Evolutionary conservation across 768 basidiomycete genomes (phyloP).

Genomic region (Pleurotus cornucopiae): DNA sequence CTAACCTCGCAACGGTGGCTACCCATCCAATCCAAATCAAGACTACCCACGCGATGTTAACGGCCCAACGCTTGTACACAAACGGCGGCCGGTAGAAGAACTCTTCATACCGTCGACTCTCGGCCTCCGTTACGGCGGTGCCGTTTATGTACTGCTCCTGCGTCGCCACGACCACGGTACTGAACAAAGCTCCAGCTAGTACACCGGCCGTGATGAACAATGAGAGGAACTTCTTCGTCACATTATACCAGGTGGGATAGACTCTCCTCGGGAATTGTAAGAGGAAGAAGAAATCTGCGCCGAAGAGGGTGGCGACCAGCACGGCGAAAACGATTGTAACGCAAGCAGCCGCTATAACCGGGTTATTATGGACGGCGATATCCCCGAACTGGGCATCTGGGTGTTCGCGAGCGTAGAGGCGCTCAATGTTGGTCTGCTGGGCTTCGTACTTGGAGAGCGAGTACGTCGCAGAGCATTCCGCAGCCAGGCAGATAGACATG

Average conservation of each 20-base stretch:
- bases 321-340: constrained; percentile 30
- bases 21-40: constrained; percentile 27
- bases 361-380: constrained; percentile 25
- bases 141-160: constrained; percentile 23
- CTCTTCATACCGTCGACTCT: constrained; percentile 12
- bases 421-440: constrained; percentile 24
- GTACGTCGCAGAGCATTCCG: constrained; percentile 33
- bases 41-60: constrained; percentile 29
- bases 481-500: constrained; percentile 27
- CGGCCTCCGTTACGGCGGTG: constrained; percentile 12
- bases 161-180: constrained; percentile 25
- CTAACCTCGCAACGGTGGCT: constrained; percentile 22
- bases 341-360: constrained; percentile 23
- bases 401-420: neutral
- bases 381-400: constrained; percentile 10
- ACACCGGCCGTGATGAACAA: constrained; percentile 22
- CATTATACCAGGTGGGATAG: constrained; percentile 29
- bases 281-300: constrained; percentile 33
- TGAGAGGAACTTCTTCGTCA: constrained; percentile 17
- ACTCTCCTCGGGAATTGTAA: constrained; percentile 26
- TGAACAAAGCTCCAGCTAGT: constrained; percentile 22
- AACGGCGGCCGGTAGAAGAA: constrained; percentile 23
- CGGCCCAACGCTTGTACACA: constrained; percentile 22
- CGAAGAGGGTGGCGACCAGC: constrained; percentile 30
- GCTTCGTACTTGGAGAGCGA: constrained; percentile 30